Base-by-base conservation (phyloP, 2,329 filamentous ascomycete species). In the Apiospora marii region DNA sequence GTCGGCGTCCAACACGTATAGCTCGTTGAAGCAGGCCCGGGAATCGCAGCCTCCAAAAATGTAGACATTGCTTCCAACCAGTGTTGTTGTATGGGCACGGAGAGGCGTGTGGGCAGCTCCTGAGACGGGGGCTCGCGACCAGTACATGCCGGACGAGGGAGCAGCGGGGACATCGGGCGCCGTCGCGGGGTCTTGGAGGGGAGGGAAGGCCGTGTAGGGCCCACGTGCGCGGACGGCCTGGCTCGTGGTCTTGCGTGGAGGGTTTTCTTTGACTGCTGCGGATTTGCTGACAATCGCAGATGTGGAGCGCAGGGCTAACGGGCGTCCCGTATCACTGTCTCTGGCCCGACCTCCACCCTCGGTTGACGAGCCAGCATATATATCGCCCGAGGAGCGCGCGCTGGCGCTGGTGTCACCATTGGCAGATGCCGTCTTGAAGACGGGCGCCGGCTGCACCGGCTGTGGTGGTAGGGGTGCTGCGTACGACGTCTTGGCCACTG, bases 61-160 rank as follows among this genome's bases (percentile, higher is more conserved):
- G 79, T 89, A 93, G 71, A 93, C 85, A 77, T 90, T 92, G 71
- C 89, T 92, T 13, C 91, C 91, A 58, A 93, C 85, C 44, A 92
- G 83, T 27, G 91, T 92, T 44, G 89, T 89, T 64, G 91, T 92
- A 81, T 93, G 91, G 22, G 91, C 91, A 71, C 91, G 87, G 72
- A 93, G 82, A 34, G 89, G 87, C 22, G 89, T 88, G 78, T 91
- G 90, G 51, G 89, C 83, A 37, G 86, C 84, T 37, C 91, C 91
- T 3, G 91, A 92, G n/a, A 89, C 86, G 10, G 88, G 89, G 13
- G 91, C 91, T 48, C 86, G 87, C 70, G 90, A 92, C 91, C 91
- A 93, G 83, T 93, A 93, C 91, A 93, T 93, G 77, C 91, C 91
- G 68, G 90, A 91, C 24, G 91, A 88, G 37, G 91, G 91, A 22